Percentiles rank a stretch among this genome's conserved stretches.
phyloP scores from a whole-genome alignment of 495 filamentous ascomycete species.

The Talaromyces liani region DNA sequence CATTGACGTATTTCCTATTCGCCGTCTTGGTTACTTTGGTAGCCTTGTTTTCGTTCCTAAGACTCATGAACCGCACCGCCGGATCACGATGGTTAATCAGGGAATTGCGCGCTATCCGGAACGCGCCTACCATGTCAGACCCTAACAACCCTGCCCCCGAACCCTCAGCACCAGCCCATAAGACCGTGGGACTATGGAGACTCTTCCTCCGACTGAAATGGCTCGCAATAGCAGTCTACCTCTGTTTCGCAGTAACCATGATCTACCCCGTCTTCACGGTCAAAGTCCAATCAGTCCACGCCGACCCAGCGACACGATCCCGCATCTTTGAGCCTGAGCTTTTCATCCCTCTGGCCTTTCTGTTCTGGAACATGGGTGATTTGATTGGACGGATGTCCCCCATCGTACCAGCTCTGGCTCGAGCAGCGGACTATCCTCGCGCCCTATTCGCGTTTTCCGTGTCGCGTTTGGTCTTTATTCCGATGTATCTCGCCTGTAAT shows the following conservation, averaged over 20 bases:
- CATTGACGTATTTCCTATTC: slow-evolving; percentile 87
- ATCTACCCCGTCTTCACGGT: slow-evolving; percentile 89
- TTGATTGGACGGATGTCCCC: slow-evolving; percentile 67
- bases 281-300: slow-evolving; percentile 63
- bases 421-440: slow-evolving; percentile 49
- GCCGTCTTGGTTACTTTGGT: slow-evolving; percentile 58
- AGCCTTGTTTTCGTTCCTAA: slow-evolving; percentile 52
- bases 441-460: slow-evolving; percentile 58
- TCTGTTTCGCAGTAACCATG: slow-evolving; percentile 83
- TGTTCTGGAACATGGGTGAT: slow-evolving; percentile 93
- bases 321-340: slow-evolving; percentile 60
- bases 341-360: slow-evolving; percentile 86
- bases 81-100: not conserved
- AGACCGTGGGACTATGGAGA: slow-evolving; percentile 53
- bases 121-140: not conserved
- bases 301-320: slow-evolving; percentile 33
- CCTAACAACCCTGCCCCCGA: slow-evolving; percentile 2
- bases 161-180: slow-evolving; percentile 15
- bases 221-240: slow-evolving; percentile 60
- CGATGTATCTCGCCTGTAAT: slow-evolving; percentile 86
- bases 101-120: not conserved
- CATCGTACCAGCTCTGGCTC: slow-evolving; percentile 50
- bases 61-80: slow-evolving; percentile 14
- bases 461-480: slow-evolving; percentile 61
- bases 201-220: slow-evolving; percentile 70